phyloP scores from a whole-genome alignment of 1,139 yeast genomes.

The Casaregolazyma lundiana region DNA sequence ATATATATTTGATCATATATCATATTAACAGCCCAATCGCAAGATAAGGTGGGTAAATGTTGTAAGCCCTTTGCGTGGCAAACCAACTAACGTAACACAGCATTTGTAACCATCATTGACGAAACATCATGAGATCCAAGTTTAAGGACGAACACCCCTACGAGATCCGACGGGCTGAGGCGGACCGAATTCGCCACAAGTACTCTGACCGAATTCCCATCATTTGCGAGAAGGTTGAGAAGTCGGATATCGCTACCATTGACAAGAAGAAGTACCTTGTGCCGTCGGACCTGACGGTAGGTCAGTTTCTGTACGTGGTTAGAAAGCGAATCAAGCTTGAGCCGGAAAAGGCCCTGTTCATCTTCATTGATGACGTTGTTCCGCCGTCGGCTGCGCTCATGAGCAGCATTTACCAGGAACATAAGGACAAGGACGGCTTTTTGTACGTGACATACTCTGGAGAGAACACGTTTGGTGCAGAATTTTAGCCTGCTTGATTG shows the following conservation, averaged over 20 bases:
- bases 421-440: constrained; percentile 96
- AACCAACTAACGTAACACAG: too few relatives aligned
- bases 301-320: constrained; percentile 95
- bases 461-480: constrained; percentile 41
- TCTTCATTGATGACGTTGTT: constrained; percentile 90
- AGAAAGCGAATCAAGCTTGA: constrained; percentile 94
- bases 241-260: constrained; percentile 91
- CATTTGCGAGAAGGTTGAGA: constrained; percentile 96
- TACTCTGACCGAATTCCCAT: constrained; percentile 91
- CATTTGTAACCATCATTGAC: neutral
- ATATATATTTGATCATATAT: neutral
- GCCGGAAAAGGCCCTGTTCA: constrained; percentile 95
- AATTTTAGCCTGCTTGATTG: too few relatives aligned
- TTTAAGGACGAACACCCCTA: constrained; percentile 90
- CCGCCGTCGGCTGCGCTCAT: constrained; percentile 98
- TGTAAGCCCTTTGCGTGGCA: neutral
- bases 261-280: constrained; percentile 96
- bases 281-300: constrained; percentile 93
- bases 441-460: constrained; percentile 77
- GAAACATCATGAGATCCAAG: constrained; percentile 63
- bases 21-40: neutral
- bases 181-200: constrained; percentile 83
- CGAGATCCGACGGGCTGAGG: constrained; percentile 93
- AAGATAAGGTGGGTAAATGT: constrained; percentile 1
- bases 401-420: constrained; percentile 92